Evolutionary conservation across 129 eudicot genomes (phyloP).

Genomic region (Solidago caesia): DNA sequence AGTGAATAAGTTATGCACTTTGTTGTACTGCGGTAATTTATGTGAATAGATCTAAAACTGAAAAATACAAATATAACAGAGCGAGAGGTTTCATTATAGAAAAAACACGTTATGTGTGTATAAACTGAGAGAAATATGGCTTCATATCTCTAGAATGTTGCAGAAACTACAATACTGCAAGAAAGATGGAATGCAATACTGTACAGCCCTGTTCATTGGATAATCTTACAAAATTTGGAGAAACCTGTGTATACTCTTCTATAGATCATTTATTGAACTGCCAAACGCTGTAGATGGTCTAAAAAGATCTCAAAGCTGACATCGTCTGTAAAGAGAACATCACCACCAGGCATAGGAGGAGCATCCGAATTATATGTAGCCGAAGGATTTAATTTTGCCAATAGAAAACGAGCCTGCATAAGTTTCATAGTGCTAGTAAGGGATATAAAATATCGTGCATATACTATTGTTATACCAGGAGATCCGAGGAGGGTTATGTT

Average conservation of each 20-base stretch:
- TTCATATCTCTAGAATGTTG: background rate
- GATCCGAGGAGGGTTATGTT: too few species aligned
- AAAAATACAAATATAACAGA: background rate
- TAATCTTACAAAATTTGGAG: constrained; percentile 55
- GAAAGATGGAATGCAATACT: constrained; percentile 37
- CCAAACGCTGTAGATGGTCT: constrained; percentile 95
- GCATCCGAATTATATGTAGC: constrained; percentile 88
- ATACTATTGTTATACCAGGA: background rate
- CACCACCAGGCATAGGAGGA: constrained; percentile 76
- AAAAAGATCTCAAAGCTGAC: constrained; percentile 94
- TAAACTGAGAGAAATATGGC: background rate
- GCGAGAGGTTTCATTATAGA: background rate
- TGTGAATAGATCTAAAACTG: background rate
- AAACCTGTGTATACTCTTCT: constrained; percentile 29
- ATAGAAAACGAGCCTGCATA: constrained; percentile 90
- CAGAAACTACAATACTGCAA: constrained; percentile 3
- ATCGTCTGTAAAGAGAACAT: constrained; percentile 89
- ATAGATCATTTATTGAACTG: constrained; percentile 64
- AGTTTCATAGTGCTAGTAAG: background rate
- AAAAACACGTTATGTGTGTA: background rate
- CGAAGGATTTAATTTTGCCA: constrained; percentile 94
- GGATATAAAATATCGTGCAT: background rate
- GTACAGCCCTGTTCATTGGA: constrained; percentile 37
- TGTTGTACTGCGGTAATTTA: too few species aligned
- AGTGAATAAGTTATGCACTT: too few species aligned